Evolutionary conservation across 306 rosid genomes (phyloP).

Genomic region (Hylodesmum podocarpum): DNA sequence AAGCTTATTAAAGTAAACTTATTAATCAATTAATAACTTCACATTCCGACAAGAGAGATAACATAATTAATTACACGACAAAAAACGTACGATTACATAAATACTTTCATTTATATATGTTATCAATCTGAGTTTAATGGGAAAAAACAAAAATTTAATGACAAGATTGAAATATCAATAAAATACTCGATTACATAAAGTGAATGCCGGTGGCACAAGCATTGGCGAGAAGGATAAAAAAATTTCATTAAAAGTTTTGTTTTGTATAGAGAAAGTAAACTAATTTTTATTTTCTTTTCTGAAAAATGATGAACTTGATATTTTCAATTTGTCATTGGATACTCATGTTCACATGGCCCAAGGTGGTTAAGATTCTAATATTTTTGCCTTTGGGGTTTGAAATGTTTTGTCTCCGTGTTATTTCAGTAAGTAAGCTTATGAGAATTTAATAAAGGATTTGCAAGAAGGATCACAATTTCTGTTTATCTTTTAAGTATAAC

Average conservation of each 20-base stretch:
- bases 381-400: neutral
- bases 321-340: slow-evolving; percentile 19
- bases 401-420: neutral
- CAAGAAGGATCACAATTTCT: neutral
- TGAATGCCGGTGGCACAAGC: slow-evolving; percentile 9
- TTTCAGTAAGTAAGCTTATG: no score
- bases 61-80: neutral
- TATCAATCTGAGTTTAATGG: no score
- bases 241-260: neutral
- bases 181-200: neutral
- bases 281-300: neutral
- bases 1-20: no score
- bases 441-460: neutral
- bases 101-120: neutral
- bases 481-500: neutral
- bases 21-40: neutral
- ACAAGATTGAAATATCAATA: no score
- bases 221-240: neutral
- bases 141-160: no score
- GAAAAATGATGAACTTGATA: neutral
- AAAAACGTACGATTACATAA: no score
- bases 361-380: slow-evolving; percentile 2
- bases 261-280: neutral
- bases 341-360: neutral
- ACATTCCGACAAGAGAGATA: neutral